Conservation (phyloP, 805 yeast genomes). For the Nakazawaea holstii region DNA sequence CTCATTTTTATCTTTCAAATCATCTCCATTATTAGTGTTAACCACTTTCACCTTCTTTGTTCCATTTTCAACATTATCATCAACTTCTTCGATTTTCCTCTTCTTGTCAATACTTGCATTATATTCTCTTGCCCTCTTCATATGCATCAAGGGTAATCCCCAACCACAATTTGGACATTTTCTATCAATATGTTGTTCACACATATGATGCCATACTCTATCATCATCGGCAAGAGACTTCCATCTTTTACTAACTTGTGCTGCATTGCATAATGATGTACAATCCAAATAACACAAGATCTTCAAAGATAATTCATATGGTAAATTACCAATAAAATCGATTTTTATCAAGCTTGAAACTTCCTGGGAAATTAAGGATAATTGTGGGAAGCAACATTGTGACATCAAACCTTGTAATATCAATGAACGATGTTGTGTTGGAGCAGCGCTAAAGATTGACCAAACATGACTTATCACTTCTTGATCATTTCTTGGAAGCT, state of each 20-base stretch:
- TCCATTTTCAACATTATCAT: constrained; percentile 4
- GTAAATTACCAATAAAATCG: constrained; percentile 82
- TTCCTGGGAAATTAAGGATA: constrained; percentile 79
- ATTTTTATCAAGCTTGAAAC: constrained; percentile 76
- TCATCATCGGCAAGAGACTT: constrained; percentile 90
- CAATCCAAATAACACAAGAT: constrained; percentile 88
- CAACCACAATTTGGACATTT: constrained; percentile 98
- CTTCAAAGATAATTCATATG: constrained; percentile 79
- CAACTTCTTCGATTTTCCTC: constrained; percentile 20
- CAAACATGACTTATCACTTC: constrained; percentile 78
- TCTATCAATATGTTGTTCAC: constrained; percentile 96
- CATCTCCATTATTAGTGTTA: constrained; percentile 13
- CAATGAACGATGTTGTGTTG: constrained; percentile 60
- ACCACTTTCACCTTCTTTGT: constrained; percentile 14
- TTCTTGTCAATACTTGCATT: constrained; percentile 16
- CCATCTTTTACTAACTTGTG: constrained; percentile 89
- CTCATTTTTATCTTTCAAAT: constrained; percentile 1
- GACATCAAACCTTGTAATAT: constrained; percentile 79
- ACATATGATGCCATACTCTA: constrained; percentile 96
- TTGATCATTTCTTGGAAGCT: constrained; percentile 64
- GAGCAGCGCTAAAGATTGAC: constrained; percentile 77
- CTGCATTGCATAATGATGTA: constrained; percentile 87
- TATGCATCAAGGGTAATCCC: constrained; percentile 94
- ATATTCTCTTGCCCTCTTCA: constrained; percentile 63
- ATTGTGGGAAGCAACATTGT: constrained; percentile 93